Evolutionary conservation across 2,329 filamentous ascomycete species (phyloP), one percentile per base, ranked within the genome.

Genomic region (Cercospora nicotianae): DNA sequence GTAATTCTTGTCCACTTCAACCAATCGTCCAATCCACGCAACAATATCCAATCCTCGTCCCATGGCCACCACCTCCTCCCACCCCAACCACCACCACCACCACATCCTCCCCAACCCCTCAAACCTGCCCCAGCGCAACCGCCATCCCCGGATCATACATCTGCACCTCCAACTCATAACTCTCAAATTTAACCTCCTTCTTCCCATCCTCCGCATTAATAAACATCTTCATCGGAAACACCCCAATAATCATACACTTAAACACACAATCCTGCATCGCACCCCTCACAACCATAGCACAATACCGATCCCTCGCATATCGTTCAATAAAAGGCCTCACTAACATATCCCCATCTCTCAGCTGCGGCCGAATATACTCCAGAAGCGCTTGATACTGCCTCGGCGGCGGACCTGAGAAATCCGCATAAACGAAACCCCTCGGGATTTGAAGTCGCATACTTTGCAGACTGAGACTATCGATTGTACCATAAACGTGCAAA

Each of bases 201-300:
- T 64, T 33, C 6, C 26, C 53, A n/a, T 31, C n/a, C 16, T 26
- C 53, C 13, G 3, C 0, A n/a, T 30, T 58, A 0, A 58, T 30
- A 63, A 68, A 68, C 60, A 68, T 60, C 59, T 63, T 60, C 66
- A 68, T 63, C 0, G 66, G 66, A 63, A 68, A 68, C 4, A 68
- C 3, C 16, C 66, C 66, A 4, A 68, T 42, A n/a, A 68, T 60
- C 30, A 63, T 42, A 36, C 66, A 68, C 59, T 68, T 68, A 20
- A 65, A 68, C 26, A 65, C 66, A 42, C 62, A 65, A 10, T 68
- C 66, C 51, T 68, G 66, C 23, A 68, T 65, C 48, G 63, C 48
- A 16, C 66, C 66, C 13, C 66, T 30, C 33, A 68, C 23, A 5
- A 63, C 66, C 59, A 65, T 68, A 3, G 66, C 66, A 51, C 51